Evolutionary conservation across 352 stramenopile genomes (phyloP).

Genomic region (Phytophthora hybrid): DNA sequence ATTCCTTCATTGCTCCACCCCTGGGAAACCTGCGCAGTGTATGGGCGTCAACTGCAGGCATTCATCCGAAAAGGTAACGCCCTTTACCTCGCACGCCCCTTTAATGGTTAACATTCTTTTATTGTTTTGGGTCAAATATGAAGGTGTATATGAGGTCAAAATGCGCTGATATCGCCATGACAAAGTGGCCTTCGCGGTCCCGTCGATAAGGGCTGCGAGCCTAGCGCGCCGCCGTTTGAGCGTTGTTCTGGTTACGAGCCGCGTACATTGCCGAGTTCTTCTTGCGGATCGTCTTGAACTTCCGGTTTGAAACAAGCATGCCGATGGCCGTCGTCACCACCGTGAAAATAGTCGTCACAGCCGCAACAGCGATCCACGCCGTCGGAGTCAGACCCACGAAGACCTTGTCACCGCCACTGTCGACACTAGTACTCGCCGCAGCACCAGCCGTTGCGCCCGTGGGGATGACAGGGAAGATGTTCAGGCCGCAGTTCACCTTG

Average conservation of each 20-base stretch:
- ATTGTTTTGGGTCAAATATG: slow-evolving; percentile 24
- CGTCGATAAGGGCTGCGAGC: not conserved
- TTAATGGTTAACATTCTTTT: slow-evolving; percentile 20
- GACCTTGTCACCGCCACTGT: slow-evolving; percentile 69
- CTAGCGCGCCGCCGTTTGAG: slow-evolving; percentile 16
- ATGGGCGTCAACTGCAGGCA: not conserved
- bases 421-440: slow-evolving; percentile 50
- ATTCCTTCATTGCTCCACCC: not conserved
- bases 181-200: not conserved
- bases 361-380: slow-evolving; percentile 69
- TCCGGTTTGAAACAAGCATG: slow-evolving; percentile 54
- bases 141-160: slow-evolving; percentile 31
- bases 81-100: no score
- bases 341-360: slow-evolving; percentile 57
- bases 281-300: slow-evolving; percentile 55
- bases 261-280: slow-evolving; percentile 57
- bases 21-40: not conserved
- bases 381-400: slow-evolving; percentile 64
- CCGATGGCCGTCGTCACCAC: slow-evolving; percentile 61
- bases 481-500: slow-evolving; percentile 82
- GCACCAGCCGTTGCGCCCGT: slow-evolving; percentile 59
- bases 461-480: slow-evolving; percentile 82
- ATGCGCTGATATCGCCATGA: slow-evolving; percentile 8
- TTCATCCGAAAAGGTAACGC: not conserved
- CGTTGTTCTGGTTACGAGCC: slow-evolving; percentile 33